Evolutionary conservation across 441 rosid species (phyloP), one percentile per base, ranked within the genome.

Genomic region (Hypseocharis bilobata): DNA sequence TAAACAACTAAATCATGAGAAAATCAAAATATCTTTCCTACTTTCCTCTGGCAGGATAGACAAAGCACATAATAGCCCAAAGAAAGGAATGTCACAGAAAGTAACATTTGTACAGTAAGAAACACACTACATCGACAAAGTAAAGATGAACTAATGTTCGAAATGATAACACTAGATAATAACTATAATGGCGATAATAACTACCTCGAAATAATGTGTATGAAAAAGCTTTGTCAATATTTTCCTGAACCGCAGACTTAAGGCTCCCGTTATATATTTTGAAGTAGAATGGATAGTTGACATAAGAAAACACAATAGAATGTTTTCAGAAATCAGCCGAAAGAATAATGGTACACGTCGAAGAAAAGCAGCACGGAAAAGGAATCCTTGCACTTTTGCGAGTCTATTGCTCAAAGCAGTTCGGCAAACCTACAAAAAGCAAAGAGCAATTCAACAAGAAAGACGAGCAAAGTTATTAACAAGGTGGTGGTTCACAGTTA

Each of bases 311-410:
- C 99, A 94, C 74, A 94, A 70, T 51, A 94, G 71, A 77, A 94
- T 86, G 75, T 91, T 94, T 79, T 94, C 99, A 19, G 95, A 81
- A 75, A 94, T 94, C 68, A 91, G 83, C 69, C 82, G 85, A 74
- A 88, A 76, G 81, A 94, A 94, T 72, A 87, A 76, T 28, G 98
- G 96, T 10, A 88, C 85, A 11, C 95, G 98, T 66, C 83, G 85
- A 77, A 94, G 92, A 78, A 94, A 94, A 68, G 99, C 98, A 63
- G 99, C 95, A 38, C 91, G 98, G 71, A 94, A 91, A 52, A 94
- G 77, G 79, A 88, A 94, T 69, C 99, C 99, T 76, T 92, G 99
- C 63, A 95, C 97, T 88, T 89, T 95, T 27, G 99, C 99, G 70
- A 95, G 75, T 80, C 98, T 85, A 73, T 95, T 92, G 88, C 93